Evolutionary conservation across 2,329 filamentous ascomycete species (phyloP), one percentile per base, ranked within the genome.

Genomic region (Ophiostoma novo-ulmi): DNA sequence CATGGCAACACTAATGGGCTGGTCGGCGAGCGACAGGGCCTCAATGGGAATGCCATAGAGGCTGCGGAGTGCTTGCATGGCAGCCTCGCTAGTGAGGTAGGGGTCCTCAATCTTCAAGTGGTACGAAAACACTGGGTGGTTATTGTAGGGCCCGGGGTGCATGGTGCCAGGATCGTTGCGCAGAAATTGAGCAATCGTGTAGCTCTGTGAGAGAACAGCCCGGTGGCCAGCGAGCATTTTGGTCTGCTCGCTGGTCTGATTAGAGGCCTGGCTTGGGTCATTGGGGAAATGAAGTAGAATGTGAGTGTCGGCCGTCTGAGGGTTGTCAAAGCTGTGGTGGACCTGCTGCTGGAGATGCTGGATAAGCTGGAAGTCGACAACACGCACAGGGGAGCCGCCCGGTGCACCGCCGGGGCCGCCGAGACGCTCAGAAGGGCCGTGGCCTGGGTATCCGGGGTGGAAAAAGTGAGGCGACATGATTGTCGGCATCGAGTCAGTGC

Each of bases 211-310:
- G 1, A 76, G 71, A 4, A 74, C 66, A 8, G 69, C 17, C 7
- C 74, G 73, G 44, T 76, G 75, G 17, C 75, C 75, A 11, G 71
- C 35, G n/a, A 76, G 74, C 10, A 70, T 14, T 52, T 69, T 55
- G 26, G 58, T 31, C 41, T 65, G 69, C 58, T 64, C 67, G 22
- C 52, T 65, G 13, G 17, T 26, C n/a, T 26, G 44, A 20, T n/a
- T 48, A 20, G 17, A 20, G 22, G 63, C 44, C 63, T n/a, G 52
- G 2, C 38, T 17, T 6, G 35, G 41, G 2, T 69, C 61, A 10
- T 70, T 58, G 13, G 69, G 41, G 6, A 75, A 58, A 4, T 73
- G 73, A 3, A 75, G 31, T 1, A 73, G 5, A 1, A 75, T 17
- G 39, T 73, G 73, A 36, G 72, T 73, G 38, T 75, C 75, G 5